phyloP scores from a whole-genome alignment of 1,284 basidiomycete species.

The Porodaedalea pini region DNA sequence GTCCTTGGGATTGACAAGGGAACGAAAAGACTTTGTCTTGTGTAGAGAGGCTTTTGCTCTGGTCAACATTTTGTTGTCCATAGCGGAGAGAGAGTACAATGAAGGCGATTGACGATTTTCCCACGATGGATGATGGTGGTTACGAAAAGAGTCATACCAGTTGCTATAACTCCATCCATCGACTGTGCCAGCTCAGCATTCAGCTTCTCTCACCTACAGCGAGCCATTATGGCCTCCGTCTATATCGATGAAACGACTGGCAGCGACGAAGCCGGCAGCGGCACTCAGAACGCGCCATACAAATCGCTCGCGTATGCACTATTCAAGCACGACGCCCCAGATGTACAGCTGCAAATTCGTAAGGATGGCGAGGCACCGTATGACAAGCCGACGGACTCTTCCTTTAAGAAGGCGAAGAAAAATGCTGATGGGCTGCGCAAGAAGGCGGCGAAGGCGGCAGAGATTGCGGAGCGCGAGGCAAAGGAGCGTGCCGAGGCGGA shows the following conservation, averaged over 20 bases:
- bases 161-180: neutral
- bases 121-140: no score
- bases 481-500: constrained; percentile 69
- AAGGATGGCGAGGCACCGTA: constrained; percentile 65
- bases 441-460: constrained; percentile 85
- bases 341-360: constrained; percentile 60
- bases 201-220: constrained; percentile 11
- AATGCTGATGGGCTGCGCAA: constrained; percentile 85
- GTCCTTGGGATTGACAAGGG: no score
- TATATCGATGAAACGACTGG: constrained; percentile 84
- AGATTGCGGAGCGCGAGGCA: constrained; percentile 68
- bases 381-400: constrained; percentile 80
- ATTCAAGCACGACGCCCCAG: constrained; percentile 52
- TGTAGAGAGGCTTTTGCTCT: no score
- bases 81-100: no score
- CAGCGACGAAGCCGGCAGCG: constrained; percentile 72
- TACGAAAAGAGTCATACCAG: constrained; percentile 15
- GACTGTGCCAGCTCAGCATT: constrained; percentile 14
- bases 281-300: constrained; percentile 74
- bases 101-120: no score
- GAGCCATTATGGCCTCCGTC: constrained; percentile 48
- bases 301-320: constrained; percentile 79
- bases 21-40: no score
- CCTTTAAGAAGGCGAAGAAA: constrained; percentile 91
- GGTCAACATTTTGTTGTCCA: no score